phyloP scores from a whole-genome alignment of 805 yeast species.

The Hermanozyma aechmeae region DNA sequence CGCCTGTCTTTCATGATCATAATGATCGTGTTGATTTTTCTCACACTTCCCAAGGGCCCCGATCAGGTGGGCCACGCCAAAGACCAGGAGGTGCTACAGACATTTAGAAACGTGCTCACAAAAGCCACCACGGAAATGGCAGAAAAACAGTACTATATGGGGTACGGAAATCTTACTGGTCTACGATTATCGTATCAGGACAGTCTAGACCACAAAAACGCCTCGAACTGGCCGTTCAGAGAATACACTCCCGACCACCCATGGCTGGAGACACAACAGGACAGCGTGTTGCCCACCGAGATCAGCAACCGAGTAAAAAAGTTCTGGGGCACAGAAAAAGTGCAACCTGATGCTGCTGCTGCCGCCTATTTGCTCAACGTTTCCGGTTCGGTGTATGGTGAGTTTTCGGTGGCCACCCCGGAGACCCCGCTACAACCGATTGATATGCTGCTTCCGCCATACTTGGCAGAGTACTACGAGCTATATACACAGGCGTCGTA shows the following conservation, averaged over 20 bases:
- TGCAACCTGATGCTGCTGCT: slow-evolving; percentile 1
- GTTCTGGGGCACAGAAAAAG: slow-evolving; percentile 39
- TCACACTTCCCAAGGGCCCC: slow-evolving; percentile 19
- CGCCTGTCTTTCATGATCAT: slow-evolving; percentile 24
- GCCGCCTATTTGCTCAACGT: slow-evolving; percentile 34
- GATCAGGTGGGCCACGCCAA: slow-evolving; percentile 17
- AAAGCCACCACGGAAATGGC: slow-evolving; percentile 15
- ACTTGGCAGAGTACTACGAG: slow-evolving; percentile 21
- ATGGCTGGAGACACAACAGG: slow-evolving; percentile 38
- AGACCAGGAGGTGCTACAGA: slow-evolving; percentile 17
- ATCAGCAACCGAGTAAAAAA: slow-evolving; percentile 38
- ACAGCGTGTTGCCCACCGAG: slow-evolving; percentile 51
- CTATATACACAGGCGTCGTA: slow-evolving; percentile 14
- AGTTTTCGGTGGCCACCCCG: slow-evolving; percentile 16
- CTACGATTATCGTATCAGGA: slow-evolving; percentile 58
- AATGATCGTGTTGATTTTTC: slow-evolving; percentile 21
- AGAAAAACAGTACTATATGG: slow-evolving; percentile 36
- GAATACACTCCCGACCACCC: slow-evolving; percentile 30
- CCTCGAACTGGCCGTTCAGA: slow-evolving; percentile 52
- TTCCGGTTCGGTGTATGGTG: slow-evolving; percentile 39
- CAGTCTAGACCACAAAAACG: slow-evolving; percentile 32
- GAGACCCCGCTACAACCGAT: slow-evolving; percentile 7
- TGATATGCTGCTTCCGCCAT: slow-evolving; percentile 18
- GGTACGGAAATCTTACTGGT: slow-evolving; percentile 71
- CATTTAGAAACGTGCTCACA: slow-evolving; percentile 16